A percentile compares a stretch with the other conserved stretches of the same genome.
These are phyloP conservation scores for Xylariaceae sp. DNA, from an alignment of 2,329 filamentous ascomycete genomes.

Conservation along the genomic window DNA sequence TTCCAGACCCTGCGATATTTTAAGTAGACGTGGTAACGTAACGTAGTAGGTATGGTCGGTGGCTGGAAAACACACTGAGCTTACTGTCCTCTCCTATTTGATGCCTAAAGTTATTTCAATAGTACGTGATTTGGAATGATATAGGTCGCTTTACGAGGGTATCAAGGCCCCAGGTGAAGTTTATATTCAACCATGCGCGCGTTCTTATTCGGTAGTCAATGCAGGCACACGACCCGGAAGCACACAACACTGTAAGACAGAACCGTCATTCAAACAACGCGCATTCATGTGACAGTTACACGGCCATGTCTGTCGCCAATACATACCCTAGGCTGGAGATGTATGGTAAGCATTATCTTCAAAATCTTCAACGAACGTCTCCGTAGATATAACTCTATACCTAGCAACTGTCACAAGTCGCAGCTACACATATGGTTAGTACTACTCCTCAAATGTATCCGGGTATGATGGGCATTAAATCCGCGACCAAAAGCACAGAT, in stretches of 20 bases:
- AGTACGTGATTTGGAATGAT: not conserved
- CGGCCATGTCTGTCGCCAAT: not conserved
- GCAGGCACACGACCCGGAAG: not conserved
- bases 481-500: not conserved
- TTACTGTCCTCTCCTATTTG: not conserved
- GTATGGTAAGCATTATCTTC: not conserved
- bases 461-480: not conserved
- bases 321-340: not conserved
- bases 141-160: not conserved
- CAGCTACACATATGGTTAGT: not conserved
- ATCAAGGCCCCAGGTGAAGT: not conserved
- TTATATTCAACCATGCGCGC: not conserved
- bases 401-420: not conserved
- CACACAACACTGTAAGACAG: constrained; percentile 5
- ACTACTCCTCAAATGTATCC: not conserved
- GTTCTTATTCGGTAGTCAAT: not conserved
- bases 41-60: not conserved
- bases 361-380: not conserved
- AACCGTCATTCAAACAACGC: not conserved
- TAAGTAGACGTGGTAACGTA: not conserved
- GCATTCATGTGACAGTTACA: constrained; percentile 8
- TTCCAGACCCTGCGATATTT: not conserved
- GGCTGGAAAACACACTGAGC: not conserved
- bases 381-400: not conserved
- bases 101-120: not conserved